phyloP scores from a whole-genome alignment of 768 basidiomycete genomes.

The Termitomyces bulborhizus region DNA sequence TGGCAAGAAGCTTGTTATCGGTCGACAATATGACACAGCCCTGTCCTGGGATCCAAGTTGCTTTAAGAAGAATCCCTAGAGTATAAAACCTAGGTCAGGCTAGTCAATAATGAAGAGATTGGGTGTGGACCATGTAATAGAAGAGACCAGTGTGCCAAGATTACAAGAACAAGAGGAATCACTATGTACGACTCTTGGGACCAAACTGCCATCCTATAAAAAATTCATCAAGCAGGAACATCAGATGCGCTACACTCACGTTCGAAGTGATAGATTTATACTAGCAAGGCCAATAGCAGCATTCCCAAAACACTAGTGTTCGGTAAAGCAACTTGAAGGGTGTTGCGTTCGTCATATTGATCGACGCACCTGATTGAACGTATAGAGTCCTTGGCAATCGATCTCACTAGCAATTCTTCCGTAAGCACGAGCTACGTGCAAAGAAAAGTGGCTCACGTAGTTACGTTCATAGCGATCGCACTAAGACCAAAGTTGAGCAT shows the following conservation, averaged over 20 bases:
- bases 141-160: constrained; percentile 68
- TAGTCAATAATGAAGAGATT: background rate
- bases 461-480: constrained; percentile 53
- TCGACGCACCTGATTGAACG: constrained; percentile 48
- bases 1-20: constrained; percentile 52
- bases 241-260: constrained; percentile 32
- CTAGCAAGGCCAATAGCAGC: constrained; percentile 64
- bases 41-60: constrained; percentile 40
- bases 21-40: constrained; percentile 58
- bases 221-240: background rate
- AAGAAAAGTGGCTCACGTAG: constrained; percentile 26
- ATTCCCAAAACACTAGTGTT: constrained; percentile 46
- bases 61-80: constrained; percentile 53
- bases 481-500: constrained; percentile 25
- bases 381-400: constrained; percentile 64
- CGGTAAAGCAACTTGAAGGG: constrained; percentile 3
- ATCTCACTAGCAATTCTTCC: constrained; percentile 30
- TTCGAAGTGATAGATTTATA: constrained; percentile 63
- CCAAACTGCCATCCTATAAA: constrained; percentile 63
- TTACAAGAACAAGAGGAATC: constrained; percentile 44
- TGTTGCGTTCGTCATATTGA: background rate
- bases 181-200: constrained; percentile 50
- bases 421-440: constrained; percentile 3
- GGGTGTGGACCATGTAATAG: constrained; percentile 50
- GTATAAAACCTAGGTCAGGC: background rate